These are phyloP conservation scores for Colletotrichum liriopes DNA, from an alignment of 2,329 filamentous ascomycete genomes.

Conservation along the genomic window DNA sequence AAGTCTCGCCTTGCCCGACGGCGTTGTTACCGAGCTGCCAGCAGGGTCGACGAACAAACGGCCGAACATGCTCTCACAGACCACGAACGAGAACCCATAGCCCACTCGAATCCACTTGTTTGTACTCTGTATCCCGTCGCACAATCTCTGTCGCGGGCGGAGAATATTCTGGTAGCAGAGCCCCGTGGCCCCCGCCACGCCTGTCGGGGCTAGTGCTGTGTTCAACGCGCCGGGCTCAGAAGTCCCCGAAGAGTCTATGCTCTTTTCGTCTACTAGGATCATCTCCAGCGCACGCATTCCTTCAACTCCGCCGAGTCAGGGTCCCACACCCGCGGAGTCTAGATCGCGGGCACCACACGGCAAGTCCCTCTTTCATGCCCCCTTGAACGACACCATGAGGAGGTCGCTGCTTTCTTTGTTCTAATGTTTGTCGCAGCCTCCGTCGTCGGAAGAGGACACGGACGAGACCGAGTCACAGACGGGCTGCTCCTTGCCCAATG, in stretches of 20 bases:
- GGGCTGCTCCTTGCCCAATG: slow-evolving; percentile 16
- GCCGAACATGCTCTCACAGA: neutral
- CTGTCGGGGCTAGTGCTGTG: slow-evolving; percentile 36
- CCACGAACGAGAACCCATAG: slow-evolving; percentile 16
- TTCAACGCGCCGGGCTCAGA: slow-evolving; percentile 39
- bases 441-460: slow-evolving; percentile 25
- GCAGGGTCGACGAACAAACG: neutral
- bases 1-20: neutral
- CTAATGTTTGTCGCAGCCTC: slow-evolving; percentile 11
- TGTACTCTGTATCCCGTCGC: slow-evolving; percentile 23
- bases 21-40: neutral
- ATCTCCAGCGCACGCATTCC: slow-evolving; percentile 38
- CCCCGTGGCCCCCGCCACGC: slow-evolving; percentile 30
- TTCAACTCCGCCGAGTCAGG: slow-evolving; percentile 42
- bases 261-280: slow-evolving; percentile 38
- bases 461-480: slow-evolving; percentile 3
- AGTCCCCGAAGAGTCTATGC: slow-evolving; percentile 42
- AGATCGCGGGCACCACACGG: slow-evolving; percentile 41
- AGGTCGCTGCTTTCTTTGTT: slow-evolving; percentile 34
- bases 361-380: slow-evolving; percentile 31
- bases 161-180: slow-evolving; percentile 43
- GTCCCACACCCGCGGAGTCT: slow-evolving; percentile 40
- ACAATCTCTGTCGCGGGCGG: slow-evolving; percentile 43
- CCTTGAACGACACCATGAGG: slow-evolving; percentile 24
- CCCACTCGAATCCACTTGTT: slow-evolving; percentile 32